Evolutionary conservation across 768 basidiomycete species (phyloP), one percentile per base, ranked within the genome.

Genomic region (Nidula microcarpa): DNA sequence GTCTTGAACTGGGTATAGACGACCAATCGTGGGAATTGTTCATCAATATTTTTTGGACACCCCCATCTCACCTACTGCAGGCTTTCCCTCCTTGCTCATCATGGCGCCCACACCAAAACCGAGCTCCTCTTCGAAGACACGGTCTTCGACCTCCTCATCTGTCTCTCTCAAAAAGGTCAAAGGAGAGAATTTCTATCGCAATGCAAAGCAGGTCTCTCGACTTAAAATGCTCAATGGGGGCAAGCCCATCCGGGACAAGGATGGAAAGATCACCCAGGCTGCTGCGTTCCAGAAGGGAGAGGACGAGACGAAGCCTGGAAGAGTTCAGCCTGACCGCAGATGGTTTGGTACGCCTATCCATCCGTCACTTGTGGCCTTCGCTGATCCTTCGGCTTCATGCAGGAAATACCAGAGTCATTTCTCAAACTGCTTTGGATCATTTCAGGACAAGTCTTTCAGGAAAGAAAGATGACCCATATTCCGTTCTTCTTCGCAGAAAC

Each of bases 381-480:
- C 23, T 23, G 23, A 23, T 23, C 23, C 23, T 23, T 23, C 11
- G 39, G 16, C 39, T 41, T 11, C 39, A 4, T 41, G 39, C 44
- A 95, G 94, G 96, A 43, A 98, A 98, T 70, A 98, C 97, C n/a
- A 78, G 97, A 65, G 96, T 98, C 35, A 98, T 99, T 65, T 94
- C 93, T 17, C 96, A 99, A 67, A 89, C 85, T 23, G 95, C 96
- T 11, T 74, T 99, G 62, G 94, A 97, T 64, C 97, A 98, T 69
- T 99, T 99, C 75, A 78, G 96, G 49, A 93, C 90, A 11, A 93
- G 91, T 62, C 80, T 99, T 44, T 78, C 82, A 18, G 76, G 80
- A 10, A 92, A 86, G 68, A 92, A 93, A 61, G 81, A 91, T 71
- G 95, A 98, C 63, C 97, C 97, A 0, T 99, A 98, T 66, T 94